Evolutionary conservation across 1,284 basidiomycete species (phyloP), one percentile per base, ranked within the genome.

Genomic region (Taiwanofungus camphoratus): DNA sequence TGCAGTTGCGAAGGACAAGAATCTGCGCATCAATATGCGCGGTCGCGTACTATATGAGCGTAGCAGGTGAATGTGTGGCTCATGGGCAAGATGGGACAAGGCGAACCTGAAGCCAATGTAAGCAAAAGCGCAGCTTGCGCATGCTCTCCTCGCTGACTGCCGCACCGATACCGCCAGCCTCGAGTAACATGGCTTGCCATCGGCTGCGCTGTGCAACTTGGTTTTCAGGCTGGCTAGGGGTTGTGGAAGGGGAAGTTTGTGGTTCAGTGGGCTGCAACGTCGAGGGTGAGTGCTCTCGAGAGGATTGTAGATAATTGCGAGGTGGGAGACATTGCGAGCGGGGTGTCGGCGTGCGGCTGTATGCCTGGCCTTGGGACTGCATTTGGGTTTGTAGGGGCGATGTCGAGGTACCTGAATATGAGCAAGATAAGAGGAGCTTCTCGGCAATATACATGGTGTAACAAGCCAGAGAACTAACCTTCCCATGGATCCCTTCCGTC

Each of bases 61-160:
- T 44, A 35, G 24, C 41, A 22, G 27, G 22, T 41, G 41, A 19
- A 43, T 38, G 15, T 29, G 22, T n/a, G 3, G 31, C 29, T 34
- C 20, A 44, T 32, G 31, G 36, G 26, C 34, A 7, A 29, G 30
- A 34, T 5, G 20, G 43, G 15, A 23, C 34, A 41, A n/a, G 16
- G 27, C 71, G 24, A 36, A 90, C 88, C 68, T 87, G 82, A n/a
- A 95, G 69, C 90, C 90, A 93, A 46, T 90, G 81, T 26, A 94
- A 63, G 64, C 89, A 92, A 59, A 92, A 94, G 60, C 85, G 84
- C 38, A 95, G 65, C 41, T 84, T 74, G 49, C 87, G 75, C 86
- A 94, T 89, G 58, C 84, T 91, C 63, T 94, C 92, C 52, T 92
- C 88, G 60, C 88, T 92, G 42, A 93, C 73, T 2, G 91, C 91